Base-by-base conservation (phyloP, 805 yeast genomes). In the Candida xyloterini region DNA sequence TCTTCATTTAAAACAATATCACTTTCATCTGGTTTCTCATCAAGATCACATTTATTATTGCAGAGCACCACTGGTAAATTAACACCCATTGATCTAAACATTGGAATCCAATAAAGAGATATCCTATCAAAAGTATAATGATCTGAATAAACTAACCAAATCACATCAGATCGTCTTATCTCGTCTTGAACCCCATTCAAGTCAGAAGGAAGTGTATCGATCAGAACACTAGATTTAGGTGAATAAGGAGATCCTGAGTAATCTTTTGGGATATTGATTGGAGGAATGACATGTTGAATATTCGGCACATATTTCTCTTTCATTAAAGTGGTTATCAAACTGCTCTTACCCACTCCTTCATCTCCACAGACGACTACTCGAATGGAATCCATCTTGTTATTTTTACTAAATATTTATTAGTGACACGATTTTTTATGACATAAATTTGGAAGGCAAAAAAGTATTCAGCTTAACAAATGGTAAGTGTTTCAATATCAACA, bases 361-460 rank as follows among this genome's bases (percentile, higher is more conserved):
- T 93, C 99, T 9, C 99, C 99, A 61, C 97, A 89, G 0, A 93
- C 81, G 0, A 88, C 95, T 1, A 93, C 82, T 42, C 95, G 66
- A 22, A 91, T 78, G 1, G 77, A 72, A 38, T 77, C 80, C 59
- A 55, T 54, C n/a, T 31, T 22, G 15, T 27, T 33, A 27, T 28
- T 33, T 15, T 16, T 22, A n/a, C 13, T 20, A 18, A 25, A 31
- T 38, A 37, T 29, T 16, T 35, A 29, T 29, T 33, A 34, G 22
- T 40, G 38, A 35, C 43, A 26, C 43, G 42, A 33, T 16, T 34
- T 35, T 35, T 30, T 22, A 27, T 35, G 42, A 38, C 37, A 29
- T 33, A 33, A 39, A 39, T 33, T 29, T 27, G 36, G 46, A 38
- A 36, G 46, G 46, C 46, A 43, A 43, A 43, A 18, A 43, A 32